Conservation (phyloP, 78 protist genomes). For the Blattamonas nauphoetae region DNA sequence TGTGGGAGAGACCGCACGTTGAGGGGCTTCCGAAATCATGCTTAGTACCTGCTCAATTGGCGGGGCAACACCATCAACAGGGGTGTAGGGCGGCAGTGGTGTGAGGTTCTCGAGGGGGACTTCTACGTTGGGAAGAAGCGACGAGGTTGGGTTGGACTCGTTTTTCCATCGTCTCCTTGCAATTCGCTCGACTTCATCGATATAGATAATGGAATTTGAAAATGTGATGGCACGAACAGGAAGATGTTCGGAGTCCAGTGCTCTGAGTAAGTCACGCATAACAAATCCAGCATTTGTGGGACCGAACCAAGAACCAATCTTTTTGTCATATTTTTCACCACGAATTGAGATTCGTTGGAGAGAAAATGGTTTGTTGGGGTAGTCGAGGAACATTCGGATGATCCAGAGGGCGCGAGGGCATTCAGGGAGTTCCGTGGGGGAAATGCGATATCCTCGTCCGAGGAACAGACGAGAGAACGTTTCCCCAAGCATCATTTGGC, state of each 20-base stretch:
- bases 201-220: background rate
- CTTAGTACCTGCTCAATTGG: background rate
- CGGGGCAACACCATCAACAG: background rate
- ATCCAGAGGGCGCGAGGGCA: background rate
- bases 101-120: background rate
- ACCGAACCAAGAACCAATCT: background rate
- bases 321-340: background rate
- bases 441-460: slow-evolving; percentile 2
- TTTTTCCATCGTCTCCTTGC: background rate
- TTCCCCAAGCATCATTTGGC: slow-evolving; percentile 14
- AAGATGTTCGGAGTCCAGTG: background rate
- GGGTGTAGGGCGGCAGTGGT: background rate
- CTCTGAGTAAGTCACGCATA: background rate
- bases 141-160: background rate
- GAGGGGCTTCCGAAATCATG: background rate
- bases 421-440: background rate
- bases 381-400: background rate
- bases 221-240: background rate
- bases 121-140: background rate
- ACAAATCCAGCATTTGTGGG: background rate
- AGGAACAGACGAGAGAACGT: background rate
- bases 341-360: background rate
- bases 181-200: background rate
- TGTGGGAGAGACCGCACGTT: background rate
- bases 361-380: background rate